Base-by-base conservation (phyloP, 116 monocot genomes). In the Dioscorea cayenensis region DNA sequence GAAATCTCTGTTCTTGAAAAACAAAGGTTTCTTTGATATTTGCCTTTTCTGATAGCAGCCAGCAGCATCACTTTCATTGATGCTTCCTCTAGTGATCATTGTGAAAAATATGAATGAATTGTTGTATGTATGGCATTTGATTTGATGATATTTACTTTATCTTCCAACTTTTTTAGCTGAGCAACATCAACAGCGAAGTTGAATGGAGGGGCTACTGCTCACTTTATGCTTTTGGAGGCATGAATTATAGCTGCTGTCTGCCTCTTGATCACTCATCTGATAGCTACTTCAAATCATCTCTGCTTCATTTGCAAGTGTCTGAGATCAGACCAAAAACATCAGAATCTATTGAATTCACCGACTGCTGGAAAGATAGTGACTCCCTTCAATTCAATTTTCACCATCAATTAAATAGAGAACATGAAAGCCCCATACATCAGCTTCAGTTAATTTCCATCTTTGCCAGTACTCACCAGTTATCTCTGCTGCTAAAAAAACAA, bases 221-320 rank as follows among this genome's bases (percentile, higher is more conserved):
- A 59, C 17, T 59, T n/a, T 59, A 14, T 59, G 59, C 59, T 59
- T 59, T 59, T 59, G 64, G 22, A 64, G 43, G 43, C 64, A 64
- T 64, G 64, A 27, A 29, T 27, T 64, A 64, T 27, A 64, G 64
- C 64, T 43, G 64, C 64, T 43, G 64, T 64, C 64, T 29, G 14
- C 64, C 23, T 64, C 64, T 64, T 27, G 14, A 2, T 64, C 23
- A 25, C 23, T 64, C 64, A 59, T 59, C 59, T 59, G 59, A 59
- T 14, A 59, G 59, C 12, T 59, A 59, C 59, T 59, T 59, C 9
- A 59, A 59, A 18, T 59, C 59, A n/a, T 21, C 21, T 4, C 59
- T 59, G 6, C 21, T 59, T 59, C 21, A 59, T 14, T 59, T 59
- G 21, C 59, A 59, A n/a, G 59, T n/a, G n/a, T 59, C 21, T 18